A percentile compares a stretch with the other conserved stretches of the same genome.
phyloP scores from a whole-genome alignment of 1,139 yeast species.

The Zygosaccharomyces pseudobailii region DNA sequence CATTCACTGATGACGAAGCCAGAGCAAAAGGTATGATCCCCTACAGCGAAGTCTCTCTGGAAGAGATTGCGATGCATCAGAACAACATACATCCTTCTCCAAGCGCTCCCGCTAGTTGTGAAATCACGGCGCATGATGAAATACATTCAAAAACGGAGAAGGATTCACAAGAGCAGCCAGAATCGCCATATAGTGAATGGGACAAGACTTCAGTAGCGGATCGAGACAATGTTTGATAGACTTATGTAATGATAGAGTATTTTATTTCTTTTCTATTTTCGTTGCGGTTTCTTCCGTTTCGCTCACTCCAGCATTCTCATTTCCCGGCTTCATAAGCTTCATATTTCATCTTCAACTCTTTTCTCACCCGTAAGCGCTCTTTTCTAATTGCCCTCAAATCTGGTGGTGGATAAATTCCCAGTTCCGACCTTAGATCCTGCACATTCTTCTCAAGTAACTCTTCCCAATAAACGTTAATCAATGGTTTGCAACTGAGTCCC shows the following conservation, averaged over 20 bases:
- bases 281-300: not conserved
- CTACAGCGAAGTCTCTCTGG: conserved; percentile 28
- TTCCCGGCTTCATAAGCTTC: conserved; percentile 15
- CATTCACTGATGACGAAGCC: conserved; percentile 37
- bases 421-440: conserved; percentile 59
- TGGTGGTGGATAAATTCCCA: conserved; percentile 62
- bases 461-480: conserved; percentile 94
- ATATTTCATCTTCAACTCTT: conserved; percentile 27
- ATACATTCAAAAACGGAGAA: conserved; percentile 1
- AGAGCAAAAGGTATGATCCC: conserved; percentile 35
- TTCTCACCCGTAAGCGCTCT: conserved; percentile 23
- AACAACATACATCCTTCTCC: not conserved
- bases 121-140: conserved; percentile 9
- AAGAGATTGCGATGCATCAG: conserved; percentile 20
- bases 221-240: conserved; percentile 2
- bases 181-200: not conserved
- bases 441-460: conserved; percentile 68
- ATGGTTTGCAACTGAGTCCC: conserved; percentile 68
- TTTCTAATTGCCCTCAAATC: conserved; percentile 67
- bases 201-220: not conserved
- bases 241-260: conserved; percentile 4
- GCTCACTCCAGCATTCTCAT: not conserved
- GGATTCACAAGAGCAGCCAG: not conserved
- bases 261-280: not conserved
- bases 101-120: conserved; percentile 1